Base-by-base conservation (phyloP, 2,329 filamentous ascomycete species). In the Magnaporthiopsis poae region DNA sequence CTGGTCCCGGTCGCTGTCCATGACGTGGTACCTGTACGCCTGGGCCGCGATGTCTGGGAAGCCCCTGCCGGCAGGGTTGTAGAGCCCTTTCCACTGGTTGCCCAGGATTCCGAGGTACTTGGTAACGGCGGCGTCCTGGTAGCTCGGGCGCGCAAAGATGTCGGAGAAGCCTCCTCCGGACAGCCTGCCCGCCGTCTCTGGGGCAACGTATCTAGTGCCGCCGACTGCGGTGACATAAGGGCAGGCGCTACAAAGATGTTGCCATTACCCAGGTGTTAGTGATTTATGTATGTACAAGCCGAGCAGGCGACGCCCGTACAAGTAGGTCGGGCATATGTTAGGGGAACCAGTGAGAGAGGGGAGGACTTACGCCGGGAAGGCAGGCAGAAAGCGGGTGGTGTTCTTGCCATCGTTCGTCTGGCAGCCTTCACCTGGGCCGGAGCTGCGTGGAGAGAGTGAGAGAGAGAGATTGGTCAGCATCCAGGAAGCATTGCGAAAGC, bases 201-300 rank as follows among this genome's bases (percentile, higher is more conserved):
- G 80, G 5, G 70, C 70, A 3, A 70, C 70, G 68, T 77, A 60
- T 15, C 77, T 60, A 1, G 85, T 87, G 1, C 84, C 88, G 9
- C 89, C 88, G 1, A 90, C 84, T 1, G 82, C 77, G 0, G 88
- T 90, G 12, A 90, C 83, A 73, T 84, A 90, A 0, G 88, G 88
- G 71, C 88, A 91, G 0, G 83, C 82, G 0, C 66, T 67, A 21
- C 39, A 9, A 12, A 33, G 31, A 7, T 56, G 21, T 25, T 3
- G 36, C 36, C 36, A 11, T 56, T n/a, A 0, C 5, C 5, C 5
- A 56, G 18, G 18, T 29, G 52, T 63, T 46, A 52, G 64, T 15
- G 11, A 13, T 12, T 0, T 12, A 12, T 12, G 12, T 2, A 13
- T 39, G 11, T 39, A 11, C 11, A 39, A 13, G 15, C 2, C 36